phyloP scores from a whole-genome alignment of 345 rosid species.

The Populus tremula region DNA sequence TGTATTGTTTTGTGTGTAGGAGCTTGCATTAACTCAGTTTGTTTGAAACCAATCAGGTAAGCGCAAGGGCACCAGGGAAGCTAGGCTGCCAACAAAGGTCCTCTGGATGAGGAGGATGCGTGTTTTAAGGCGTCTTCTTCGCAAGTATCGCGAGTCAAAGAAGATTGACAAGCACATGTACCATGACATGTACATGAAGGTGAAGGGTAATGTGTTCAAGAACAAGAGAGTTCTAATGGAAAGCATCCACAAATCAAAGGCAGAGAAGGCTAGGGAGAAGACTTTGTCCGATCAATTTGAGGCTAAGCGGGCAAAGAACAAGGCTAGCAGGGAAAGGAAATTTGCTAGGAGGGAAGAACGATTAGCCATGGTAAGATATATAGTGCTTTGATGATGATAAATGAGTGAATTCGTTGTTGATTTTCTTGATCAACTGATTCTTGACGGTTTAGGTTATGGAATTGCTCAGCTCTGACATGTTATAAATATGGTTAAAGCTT shows the following conservation, averaged over 20 bases:
- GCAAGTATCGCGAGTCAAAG: conserved; percentile 83
- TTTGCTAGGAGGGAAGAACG: conserved; percentile 85
- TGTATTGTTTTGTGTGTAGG: too few species aligned
- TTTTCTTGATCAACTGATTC: not conserved
- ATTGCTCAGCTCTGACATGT: not conserved
- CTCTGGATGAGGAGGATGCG: conserved; percentile 99
- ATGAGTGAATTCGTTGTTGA: not conserved
- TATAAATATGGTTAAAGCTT: too few species aligned
- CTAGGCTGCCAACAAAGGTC: conserved; percentile 88
- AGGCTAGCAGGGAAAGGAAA: conserved; percentile 95
- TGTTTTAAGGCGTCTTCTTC: conserved; percentile 80
- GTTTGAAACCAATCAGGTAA: conserved; percentile 50
- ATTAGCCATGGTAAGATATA: conserved; percentile 59
- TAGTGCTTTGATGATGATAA: not conserved
- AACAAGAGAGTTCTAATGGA: conserved; percentile 98
- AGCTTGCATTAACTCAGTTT: not conserved
- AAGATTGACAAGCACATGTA: conserved; percentile 98
- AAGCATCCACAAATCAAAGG: conserved; percentile 90
- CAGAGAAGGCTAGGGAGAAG: conserved; percentile 97
- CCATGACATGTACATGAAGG: conserved; percentile 99
- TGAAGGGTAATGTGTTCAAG: conserved; percentile 93
- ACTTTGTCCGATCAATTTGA: conserved; percentile 88
- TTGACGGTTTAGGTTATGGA: not conserved
- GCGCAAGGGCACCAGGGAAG: conserved; percentile 93
- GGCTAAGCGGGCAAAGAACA: conserved; percentile 93